Percentiles rank a stretch among this genome's conserved stretches.
Conservation (phyloP, 2,329 filamentous ascomycete species). For the Alternaria solani region DNA sequence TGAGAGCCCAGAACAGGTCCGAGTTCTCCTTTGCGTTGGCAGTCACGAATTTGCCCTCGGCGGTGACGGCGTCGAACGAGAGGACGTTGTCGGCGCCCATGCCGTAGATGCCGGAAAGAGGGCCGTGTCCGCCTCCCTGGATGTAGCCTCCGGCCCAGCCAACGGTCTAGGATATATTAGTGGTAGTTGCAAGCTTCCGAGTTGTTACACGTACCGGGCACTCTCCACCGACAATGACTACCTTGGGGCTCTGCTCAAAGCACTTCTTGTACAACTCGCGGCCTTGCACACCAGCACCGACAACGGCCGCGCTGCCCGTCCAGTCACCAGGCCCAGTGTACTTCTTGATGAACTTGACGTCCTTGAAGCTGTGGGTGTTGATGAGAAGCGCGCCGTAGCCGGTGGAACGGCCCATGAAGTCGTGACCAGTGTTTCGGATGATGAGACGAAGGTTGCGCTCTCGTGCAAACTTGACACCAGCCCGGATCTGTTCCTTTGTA, state of each 20-base stretch:
- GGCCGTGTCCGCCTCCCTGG: slow-evolving; percentile 56
- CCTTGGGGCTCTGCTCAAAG: slow-evolving; percentile 40
- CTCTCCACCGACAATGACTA: slow-evolving; percentile 49
- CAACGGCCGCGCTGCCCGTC: slow-evolving; percentile 40
- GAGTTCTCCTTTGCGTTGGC: slow-evolving; percentile 44
- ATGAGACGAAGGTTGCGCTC: slow-evolving; percentile 43
- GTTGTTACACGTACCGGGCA: slow-evolving; percentile 37
- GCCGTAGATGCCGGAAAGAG: slow-evolving; percentile 48
- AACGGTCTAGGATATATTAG: slow-evolving; percentile 39
- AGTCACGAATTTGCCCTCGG: slow-evolving; percentile 46
- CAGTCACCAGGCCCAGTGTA: slow-evolving; percentile 46
- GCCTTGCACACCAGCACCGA: slow-evolving; percentile 49
- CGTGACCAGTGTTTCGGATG: slow-evolving; percentile 48
- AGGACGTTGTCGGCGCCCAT: slow-evolving; percentile 51
- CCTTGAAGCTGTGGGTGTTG: slow-evolving; percentile 50
- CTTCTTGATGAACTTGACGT: slow-evolving; percentile 38
- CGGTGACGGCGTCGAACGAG: slow-evolving; percentile 51
- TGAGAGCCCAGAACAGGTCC: slow-evolving; percentile 51
- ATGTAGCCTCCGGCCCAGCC: slow-evolving; percentile 55
- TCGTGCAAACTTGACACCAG: slow-evolving; percentile 46
- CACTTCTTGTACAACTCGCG: slow-evolving; percentile 43
- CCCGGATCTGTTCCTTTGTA: slow-evolving; percentile 43
- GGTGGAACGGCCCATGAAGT: slow-evolving; percentile 49
- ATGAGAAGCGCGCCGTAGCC: slow-evolving; percentile 46
- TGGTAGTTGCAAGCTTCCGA: background rate